These are phyloP conservation scores for Punctularia strigosozonata DNA, from an alignment of 768 basidiomycete genomes.

Conservation along the genomic window DNA sequence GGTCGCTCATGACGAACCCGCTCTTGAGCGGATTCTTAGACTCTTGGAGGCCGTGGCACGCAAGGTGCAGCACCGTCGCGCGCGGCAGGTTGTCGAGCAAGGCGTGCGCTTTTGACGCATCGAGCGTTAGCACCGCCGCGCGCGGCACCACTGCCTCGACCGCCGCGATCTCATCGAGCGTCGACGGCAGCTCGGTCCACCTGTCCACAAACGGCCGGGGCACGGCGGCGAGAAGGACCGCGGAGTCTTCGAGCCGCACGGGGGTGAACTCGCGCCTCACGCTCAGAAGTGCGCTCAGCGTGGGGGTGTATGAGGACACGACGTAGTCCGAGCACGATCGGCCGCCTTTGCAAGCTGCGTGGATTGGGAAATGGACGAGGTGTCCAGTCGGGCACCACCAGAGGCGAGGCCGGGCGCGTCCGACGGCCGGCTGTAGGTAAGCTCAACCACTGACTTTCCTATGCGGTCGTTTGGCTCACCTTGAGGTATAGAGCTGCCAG, in stretches of 20 bases:
- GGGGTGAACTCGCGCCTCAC: background rate
- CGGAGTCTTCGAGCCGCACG: background rate
- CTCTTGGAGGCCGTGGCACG: constrained; percentile 9
- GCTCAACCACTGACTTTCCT: background rate
- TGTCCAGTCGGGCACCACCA: background rate
- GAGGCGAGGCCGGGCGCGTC: too few relatives aligned
- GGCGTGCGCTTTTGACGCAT: too few relatives aligned
- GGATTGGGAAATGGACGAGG: background rate
- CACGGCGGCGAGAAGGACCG: background rate
- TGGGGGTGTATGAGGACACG: constrained; percentile 5
- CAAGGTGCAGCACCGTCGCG: constrained; percentile 7
- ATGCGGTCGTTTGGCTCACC: too few relatives aligned
- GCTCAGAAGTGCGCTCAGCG: constrained; percentile 1
- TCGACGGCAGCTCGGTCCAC: background rate
- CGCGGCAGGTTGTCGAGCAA: background rate
- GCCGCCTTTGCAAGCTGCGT: background rate
- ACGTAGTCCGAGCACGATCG: background rate
- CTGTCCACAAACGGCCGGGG: background rate
- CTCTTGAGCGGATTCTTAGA: constrained; percentile 4
- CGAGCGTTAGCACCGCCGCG: background rate
- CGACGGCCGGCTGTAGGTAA: too few relatives aligned
- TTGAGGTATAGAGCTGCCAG: background rate
- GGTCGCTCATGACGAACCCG: constrained; percentile 5
- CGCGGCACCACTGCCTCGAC: background rate
- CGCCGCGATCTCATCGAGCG: background rate